A percentile compares a stretch with the other conserved stretches of the same genome.
Conservation (phyloP, 2,329 filamentous ascomycete genomes). For the Pseudopithomyces maydicus region DNA sequence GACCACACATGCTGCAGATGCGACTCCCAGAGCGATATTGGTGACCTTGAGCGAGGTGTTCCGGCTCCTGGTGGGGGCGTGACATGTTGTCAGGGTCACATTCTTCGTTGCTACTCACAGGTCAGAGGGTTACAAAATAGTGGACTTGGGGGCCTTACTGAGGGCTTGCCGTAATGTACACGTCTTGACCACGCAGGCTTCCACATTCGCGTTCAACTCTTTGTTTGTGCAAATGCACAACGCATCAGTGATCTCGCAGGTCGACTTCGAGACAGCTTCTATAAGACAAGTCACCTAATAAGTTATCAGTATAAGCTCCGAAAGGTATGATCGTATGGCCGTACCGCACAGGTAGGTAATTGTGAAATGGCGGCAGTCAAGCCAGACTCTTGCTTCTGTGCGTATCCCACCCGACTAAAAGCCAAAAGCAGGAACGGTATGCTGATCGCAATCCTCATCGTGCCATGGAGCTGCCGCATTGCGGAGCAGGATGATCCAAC, state of each 20-base stretch:
- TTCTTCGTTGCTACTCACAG: constrained; percentile 47
- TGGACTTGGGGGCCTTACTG: constrained; percentile 8
- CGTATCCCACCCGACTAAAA: constrained; percentile 4
- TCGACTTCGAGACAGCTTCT: constrained; percentile 13
- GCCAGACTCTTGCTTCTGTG: constrained; percentile 8
- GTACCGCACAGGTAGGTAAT: constrained; percentile 15
- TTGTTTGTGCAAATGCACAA: constrained; percentile 21
- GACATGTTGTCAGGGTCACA: constrained; percentile 46
- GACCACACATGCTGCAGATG: constrained; percentile 42
- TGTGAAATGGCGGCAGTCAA: constrained; percentile 3
- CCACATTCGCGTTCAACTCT: constrained; percentile 12
- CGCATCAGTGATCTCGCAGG: constrained; percentile 16
- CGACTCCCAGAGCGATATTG: constrained; percentile 40
- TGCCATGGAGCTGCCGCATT: constrained; percentile 8
- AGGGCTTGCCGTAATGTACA: constrained; percentile 18
- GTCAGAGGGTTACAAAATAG: constrained; percentile 6
- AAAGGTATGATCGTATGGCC: background rate
- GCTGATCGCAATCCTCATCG: constrained; percentile 12
- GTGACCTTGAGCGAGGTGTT: constrained; percentile 35
- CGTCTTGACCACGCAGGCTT: constrained; percentile 16
- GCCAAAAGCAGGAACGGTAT: constrained; percentile 17
- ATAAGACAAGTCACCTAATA: constrained; percentile 18
- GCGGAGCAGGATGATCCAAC: background rate
- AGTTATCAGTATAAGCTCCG: constrained; percentile 6
- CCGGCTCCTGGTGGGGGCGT: constrained; percentile 45